Evolutionary conservation across 2,329 filamentous ascomycete species (phyloP), one percentile per base, ranked within the genome.

Genomic region (Massarina eburnea): DNA sequence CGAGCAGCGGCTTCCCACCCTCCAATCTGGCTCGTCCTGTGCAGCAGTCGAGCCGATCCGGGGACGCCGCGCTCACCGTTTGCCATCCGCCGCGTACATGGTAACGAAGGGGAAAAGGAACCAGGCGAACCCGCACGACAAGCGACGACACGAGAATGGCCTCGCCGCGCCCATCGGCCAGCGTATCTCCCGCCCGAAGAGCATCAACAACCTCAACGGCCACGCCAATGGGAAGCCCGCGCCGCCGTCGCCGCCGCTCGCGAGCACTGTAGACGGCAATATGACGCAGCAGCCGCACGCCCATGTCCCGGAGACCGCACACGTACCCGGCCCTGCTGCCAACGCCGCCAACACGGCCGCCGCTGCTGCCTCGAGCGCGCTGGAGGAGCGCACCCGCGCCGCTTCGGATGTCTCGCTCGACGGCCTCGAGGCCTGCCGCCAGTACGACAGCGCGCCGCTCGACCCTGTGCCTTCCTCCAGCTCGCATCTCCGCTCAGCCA

Each of bases 121-220:
- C 61, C 70, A 69, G 67, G 67, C 73, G 65, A 73, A 74, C 66
- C 67, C 71, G 68, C 73, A 74, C 64, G 72, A 76, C 69, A 75
- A 72, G 60, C 84, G 87, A 72, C 87, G 86, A 72, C 87, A 95
- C 75, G 91, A 96, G 75, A 91, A 89, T 85, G 90, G 89, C 67
- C 79, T 90, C 71, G 86, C 91, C 79, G 85, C 85, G 64, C 83
- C 87, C 41, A 36, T 45, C 42, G 86, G 85, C 58, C 89, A 85
- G 77, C 84, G 85, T 70, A 75, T 85, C 61, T 61, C 67, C 49
- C 73, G 71, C 62, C 71, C 75, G 63, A 72, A 71, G 58, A 76
- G 73, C 55, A 72, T 76, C 71, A 59, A 70, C 26, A 58, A 71
- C 49, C 70, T 75, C 61, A 68, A 73, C 66, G 71, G 67, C 59